Base-by-base conservation (phyloP, 805 yeast species). In the Myxozyma monticola region DNA sequence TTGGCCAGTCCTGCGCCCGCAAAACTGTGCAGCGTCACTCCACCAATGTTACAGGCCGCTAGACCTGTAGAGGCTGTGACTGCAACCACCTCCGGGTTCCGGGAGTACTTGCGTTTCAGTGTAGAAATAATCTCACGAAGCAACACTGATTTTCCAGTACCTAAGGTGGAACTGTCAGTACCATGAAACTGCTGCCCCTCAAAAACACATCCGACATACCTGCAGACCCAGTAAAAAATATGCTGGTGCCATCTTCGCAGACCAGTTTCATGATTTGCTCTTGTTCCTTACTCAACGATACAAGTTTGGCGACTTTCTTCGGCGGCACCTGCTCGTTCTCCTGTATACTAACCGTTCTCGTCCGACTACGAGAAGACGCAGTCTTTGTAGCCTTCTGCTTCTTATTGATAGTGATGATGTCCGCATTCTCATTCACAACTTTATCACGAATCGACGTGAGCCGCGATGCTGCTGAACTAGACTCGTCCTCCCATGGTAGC, bases 151-250 rank as follows among this genome's bases (percentile, higher is more conserved):
- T 93, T 93, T 64, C 99, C 99, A 0, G 99, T 93, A 20, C 60
- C 56, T 50, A 17, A 4, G 31, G n/a, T n/a, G n/a, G n/a, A 3
- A 20, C 7, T 8, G 28, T 34, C 7, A 35, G 22, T 25, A 26
- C 3, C n/a, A 17, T 10, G 5, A 15, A 7, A 26, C 8, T 18
- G 15, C 6, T 7, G 24, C 8, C 21, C 7, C 10, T 10, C 29
- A n/a, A n/a, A n/a, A n/a, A n/a, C n/a, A n/a, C n/a, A n/a, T n/a
- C n/a, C n/a, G 5, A 12, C 45, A 20, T 14, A 62, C 99, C 99
- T 0, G 99, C 99, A 29, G 97, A 88, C 43, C 99, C 99, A 0
- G 99, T 93, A 65, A 87, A 93, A 64, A 93, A 93, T 2, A 93
- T 69, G 51, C 84, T 87, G 15, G 73, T 70, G 2, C 53, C 37